These are phyloP conservation scores for Ceratocystiopsis minuta DNA, from an alignment of 2,329 filamentous ascomycete genomes.

Conservation along the genomic window DNA sequence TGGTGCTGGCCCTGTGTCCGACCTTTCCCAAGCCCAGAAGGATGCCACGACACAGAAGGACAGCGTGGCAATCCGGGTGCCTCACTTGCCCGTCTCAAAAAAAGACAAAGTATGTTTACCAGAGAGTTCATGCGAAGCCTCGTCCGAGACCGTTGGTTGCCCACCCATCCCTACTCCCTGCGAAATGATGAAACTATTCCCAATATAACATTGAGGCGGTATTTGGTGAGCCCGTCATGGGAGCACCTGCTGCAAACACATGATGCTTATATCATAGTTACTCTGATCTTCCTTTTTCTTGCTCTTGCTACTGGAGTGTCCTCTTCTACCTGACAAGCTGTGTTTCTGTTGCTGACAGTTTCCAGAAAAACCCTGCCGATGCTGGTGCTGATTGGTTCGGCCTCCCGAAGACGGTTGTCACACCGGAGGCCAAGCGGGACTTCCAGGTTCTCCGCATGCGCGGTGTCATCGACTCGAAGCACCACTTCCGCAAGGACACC, in stretches of 20 bases:
- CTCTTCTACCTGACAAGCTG: too few relatives aligned
- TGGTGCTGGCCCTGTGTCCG: background rate
- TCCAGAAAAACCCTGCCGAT: slow-evolving; percentile 25
- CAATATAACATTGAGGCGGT: slow-evolving; percentile 46
- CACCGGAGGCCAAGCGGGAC: slow-evolving; percentile 63
- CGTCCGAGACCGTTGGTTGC: too few relatives aligned
- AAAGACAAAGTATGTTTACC: slow-evolving; percentile 18
- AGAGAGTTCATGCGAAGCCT: too few relatives aligned
- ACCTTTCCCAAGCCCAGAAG: too few relatives aligned
- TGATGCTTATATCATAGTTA: slow-evolving; percentile 52
- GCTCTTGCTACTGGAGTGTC: slow-evolving; percentile 2
- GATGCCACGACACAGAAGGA: too few relatives aligned
- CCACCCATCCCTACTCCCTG: too few relatives aligned
- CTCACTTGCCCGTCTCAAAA: too few relatives aligned
- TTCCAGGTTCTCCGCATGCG: slow-evolving; percentile 81
- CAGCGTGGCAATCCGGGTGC: too few relatives aligned
- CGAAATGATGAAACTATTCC: slow-evolving; percentile 58
- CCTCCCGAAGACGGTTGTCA: slow-evolving; percentile 67
- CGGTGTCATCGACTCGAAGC: slow-evolving; percentile 71
- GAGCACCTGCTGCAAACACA: slow-evolving; percentile 45
- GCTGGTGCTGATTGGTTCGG: slow-evolving; percentile 78
- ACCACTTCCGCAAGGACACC: slow-evolving; percentile 76
- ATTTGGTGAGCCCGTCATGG: slow-evolving; percentile 63
- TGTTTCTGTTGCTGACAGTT: slow-evolving; percentile 10
- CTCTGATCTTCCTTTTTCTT: slow-evolving; percentile 31